A percentile compares a stretch with the other conserved stretches of the same genome.
phyloP scores from a whole-genome alignment of 2,329 filamentous ascomycete species.

The Sarocladiaceae sp. region DNA sequence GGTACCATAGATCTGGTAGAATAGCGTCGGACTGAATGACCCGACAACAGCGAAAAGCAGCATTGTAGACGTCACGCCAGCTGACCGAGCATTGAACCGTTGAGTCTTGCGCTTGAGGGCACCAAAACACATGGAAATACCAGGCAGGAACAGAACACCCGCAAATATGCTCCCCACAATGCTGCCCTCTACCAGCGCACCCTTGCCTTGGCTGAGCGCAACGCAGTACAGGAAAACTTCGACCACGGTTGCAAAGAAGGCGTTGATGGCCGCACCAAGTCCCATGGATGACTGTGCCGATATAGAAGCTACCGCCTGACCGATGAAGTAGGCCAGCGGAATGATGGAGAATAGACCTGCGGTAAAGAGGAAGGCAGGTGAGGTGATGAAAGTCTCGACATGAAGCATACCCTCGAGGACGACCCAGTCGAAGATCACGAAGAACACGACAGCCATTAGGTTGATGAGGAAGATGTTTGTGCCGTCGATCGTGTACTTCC shows the following conservation, averaged over 20 bases:
- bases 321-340: constrained; percentile 95
- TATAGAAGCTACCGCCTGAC: constrained; percentile 95
- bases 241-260: constrained; percentile 95
- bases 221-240: constrained; percentile 98
- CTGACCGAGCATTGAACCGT: constrained; percentile 93
- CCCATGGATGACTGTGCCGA: constrained; percentile 99
- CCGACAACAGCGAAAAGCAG: constrained; percentile 91
- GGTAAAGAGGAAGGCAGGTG: constrained; percentile 78
- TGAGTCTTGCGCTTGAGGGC: constrained; percentile 97
- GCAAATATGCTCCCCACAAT: constrained; percentile 98
- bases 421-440: constrained; percentile 90
- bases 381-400: constrained; percentile 67
- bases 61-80: constrained; percentile 97
- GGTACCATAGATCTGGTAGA: constrained; percentile 98
- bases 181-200: constrained; percentile 87
- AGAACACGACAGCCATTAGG: constrained; percentile 84
- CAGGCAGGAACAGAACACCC: constrained; percentile 88
- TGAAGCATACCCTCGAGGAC: constrained; percentile 65
- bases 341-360: constrained; percentile 87
- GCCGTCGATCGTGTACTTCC: constrained; percentile 98
- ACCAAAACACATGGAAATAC: constrained; percentile 97
- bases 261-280: constrained; percentile 91
- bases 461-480: constrained; percentile 99
- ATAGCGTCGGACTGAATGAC: constrained; percentile 90
- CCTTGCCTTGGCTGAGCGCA: constrained; percentile 86